These are phyloP conservation scores for Oryza meyeriana DNA, from an alignment of 176 grass and related monocot species.

Conservation along the genomic window DNA sequence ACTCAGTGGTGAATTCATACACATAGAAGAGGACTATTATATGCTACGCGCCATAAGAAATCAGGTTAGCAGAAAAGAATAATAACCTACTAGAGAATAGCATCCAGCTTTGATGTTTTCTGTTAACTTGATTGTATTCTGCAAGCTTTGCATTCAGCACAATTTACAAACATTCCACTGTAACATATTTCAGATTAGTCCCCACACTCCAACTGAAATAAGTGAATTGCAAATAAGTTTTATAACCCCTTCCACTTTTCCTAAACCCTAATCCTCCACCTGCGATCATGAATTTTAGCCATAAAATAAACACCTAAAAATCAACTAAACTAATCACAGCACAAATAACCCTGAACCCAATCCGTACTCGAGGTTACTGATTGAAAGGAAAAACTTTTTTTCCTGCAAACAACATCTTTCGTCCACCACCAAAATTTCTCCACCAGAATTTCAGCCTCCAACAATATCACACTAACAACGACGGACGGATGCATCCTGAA, in stretches of 20 bases:
- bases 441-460: neutral
- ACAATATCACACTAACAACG: neutral
- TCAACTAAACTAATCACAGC: neutral
- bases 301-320: neutral
- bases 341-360: neutral
- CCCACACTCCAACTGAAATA: neutral
- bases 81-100: neutral
- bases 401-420: neutral
- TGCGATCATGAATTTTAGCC: neutral
- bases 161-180: neutral
- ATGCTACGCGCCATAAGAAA: neutral
- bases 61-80: constrained; percentile 19
- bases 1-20: neutral
- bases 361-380: neutral
- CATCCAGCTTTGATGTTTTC: neutral
- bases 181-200: neutral
- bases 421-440: neutral
- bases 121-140: neutral
- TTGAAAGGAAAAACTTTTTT: neutral
- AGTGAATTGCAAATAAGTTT: constrained; percentile 1
- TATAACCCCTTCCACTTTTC: neutral
- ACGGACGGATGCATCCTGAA: neutral
- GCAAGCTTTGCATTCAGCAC: neutral
- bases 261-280: neutral
- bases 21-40: neutral